phyloP scores from a whole-genome alignment of 2,329 filamentous ascomycete genomes.

The Claviceps quebecensis region DNA sequence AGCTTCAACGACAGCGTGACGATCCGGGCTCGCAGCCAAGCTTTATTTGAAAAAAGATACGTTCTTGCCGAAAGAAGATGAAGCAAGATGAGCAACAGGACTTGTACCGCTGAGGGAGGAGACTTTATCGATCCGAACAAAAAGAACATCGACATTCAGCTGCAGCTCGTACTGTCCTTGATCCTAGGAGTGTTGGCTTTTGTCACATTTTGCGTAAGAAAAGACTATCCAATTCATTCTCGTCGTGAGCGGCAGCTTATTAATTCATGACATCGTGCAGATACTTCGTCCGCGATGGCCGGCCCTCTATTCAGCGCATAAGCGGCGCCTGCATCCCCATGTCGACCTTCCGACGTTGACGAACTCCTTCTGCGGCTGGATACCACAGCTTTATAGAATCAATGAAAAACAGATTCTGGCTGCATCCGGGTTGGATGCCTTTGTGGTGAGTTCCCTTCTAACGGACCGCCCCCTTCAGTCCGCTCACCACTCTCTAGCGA shows the following conservation, averaged over 20 bases:
- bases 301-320: constrained; percentile 76
- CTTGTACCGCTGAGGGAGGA: constrained; percentile 5
- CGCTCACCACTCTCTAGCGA: neutral
- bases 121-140: constrained; percentile 12
- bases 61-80: neutral
- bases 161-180: constrained; percentile 61
- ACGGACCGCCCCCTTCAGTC: too few species aligned
- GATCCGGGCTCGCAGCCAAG: neutral
- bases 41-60: neutral
- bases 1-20: neutral
- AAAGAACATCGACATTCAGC: constrained; percentile 31
- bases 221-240: constrained; percentile 13
- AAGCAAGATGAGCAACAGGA: constrained; percentile 2
- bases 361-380: constrained; percentile 83
- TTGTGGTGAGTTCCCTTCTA: constrained; percentile 50
- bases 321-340: constrained; percentile 50
- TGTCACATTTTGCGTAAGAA: constrained; percentile 55
- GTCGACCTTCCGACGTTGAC: constrained; percentile 62
- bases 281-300: constrained; percentile 84
- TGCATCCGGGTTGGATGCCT: constrained; percentile 87
- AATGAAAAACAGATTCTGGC: constrained; percentile 80
- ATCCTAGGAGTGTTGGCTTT: constrained; percentile 58
- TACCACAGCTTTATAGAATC: constrained; percentile 69
- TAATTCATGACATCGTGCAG: constrained; percentile 26
- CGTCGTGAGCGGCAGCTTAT: neutral